Evolutionary conservation across 2,329 filamentous ascomycete genomes (phyloP), one percentile per base, ranked within the genome.

Genomic region (Pezicula radicicola): DNA sequence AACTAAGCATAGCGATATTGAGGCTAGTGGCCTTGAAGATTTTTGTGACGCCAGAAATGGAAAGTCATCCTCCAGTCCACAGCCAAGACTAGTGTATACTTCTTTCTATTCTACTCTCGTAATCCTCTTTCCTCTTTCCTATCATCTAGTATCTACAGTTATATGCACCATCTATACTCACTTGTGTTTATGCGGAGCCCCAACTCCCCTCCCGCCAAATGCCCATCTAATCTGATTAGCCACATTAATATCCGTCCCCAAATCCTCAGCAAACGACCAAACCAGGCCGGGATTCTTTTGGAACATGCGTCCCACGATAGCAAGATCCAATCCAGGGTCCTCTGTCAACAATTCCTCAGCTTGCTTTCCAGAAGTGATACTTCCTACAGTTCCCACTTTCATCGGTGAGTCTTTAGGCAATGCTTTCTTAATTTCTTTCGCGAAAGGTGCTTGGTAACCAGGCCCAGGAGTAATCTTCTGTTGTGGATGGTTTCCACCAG

Each of bases 371-470:
- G 55, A 70, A 19, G 63, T 73, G 58, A 82, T 80, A n/a, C 60
- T 70, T 0, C 79, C 79, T 0, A 82, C 79, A 0, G 76, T 62
- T 9, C 70, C 70, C 25, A 79, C 69, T 0, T 75, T 49, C 57
- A 76, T 42, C 49, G 63, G 84, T 52, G 85, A 86, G 0, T 35
- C 27, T 12, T 33, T 18, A n/a, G 16, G 30, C n/a, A 92, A 80
- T 1, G 79, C 84, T 59, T 84, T 78, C 73, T 91, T 91, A 51
- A 91, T 81, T 4, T 78, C 76, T 63, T 85, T 81, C 0, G 89
- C 83, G 59, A 91, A 87, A 0, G 78, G 81, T 0, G 79, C 84
- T 68, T 93, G 89, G 70, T 91, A 92, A 0, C 76, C 86, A 0
- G 84, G 83, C 0, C 80, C 81, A 2, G 71, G 64, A 21, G 76